Base-by-base conservation (phyloP, 2,329 filamentous ascomycete genomes). In the Apiospora pterosperma region DNA sequence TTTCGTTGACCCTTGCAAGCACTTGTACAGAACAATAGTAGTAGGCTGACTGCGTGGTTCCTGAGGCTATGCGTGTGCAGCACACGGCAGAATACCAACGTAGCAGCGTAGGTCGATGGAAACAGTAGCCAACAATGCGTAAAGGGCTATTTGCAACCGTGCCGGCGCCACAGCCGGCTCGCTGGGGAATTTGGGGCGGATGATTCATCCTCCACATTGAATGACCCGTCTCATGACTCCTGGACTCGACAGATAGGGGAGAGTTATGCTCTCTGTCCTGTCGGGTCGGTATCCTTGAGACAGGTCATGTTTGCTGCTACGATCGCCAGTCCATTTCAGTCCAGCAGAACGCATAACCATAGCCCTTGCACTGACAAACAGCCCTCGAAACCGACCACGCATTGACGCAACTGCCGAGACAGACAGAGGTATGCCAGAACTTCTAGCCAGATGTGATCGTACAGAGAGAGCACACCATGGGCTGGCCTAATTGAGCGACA, bases 271-370 rank as follows among this genome's bases (percentile, higher is more conserved):
- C 31, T 28, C 48, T 55, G 48, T n/a, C 28, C 48, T 55, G 48
- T 55, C 48, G 48, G 48, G 28, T 55, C 48, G n/a, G 48, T 11
- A 55, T 55, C 48, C 48, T 55, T 55, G 48, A 55, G 48, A 55
- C 48, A 55, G 48, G 48, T 55, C 48, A 55, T 55, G 48, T 55
- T 55, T 55, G 48, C 48, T 55, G 48, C 48, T 55, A 34, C 28
- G 48, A 55, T 55, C 48, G 28, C 28, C 48, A 55, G 48, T 55
- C 48, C 28, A n/a, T n/a, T n/a, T n/a, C n/a, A n/a, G 28, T 34
- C 48, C 48, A 52, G 25, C 44, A 52, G 16, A 52, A 31, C 25
- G 7, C 44, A 55, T 55, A 34, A 25, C 42, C 48, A n/a, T 34
- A 44, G 16, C 48, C 48, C 48, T 55, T n/a, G 48, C 48, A 34